Evolutionary conservation across 2,329 filamentous ascomycete species (phyloP), one percentile per base, ranked within the genome.

Genomic region (Acrodontium crateriforme): DNA sequence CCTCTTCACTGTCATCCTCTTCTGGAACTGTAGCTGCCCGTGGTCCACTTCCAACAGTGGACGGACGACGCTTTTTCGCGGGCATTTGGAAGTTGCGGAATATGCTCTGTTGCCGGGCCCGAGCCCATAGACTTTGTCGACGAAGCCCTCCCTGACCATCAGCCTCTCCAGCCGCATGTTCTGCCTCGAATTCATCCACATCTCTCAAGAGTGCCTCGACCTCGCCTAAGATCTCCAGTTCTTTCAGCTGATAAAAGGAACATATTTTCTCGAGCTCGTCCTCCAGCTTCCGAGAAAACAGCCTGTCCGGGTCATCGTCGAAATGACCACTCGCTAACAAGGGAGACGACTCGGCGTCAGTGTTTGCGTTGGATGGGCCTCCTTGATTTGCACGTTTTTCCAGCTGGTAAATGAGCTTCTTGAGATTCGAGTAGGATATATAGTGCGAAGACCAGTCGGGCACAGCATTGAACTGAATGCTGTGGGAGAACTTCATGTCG

Each of bases 401-500:
- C 40, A 98, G 78, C 37, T 80, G 75, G 59, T 95, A 98, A 46
- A 98, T 95, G 32, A 94, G 70, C 65, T 98, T 98, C 67, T 98
- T 98, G 45, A 98, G 70, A 50, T 94, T 95, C 62, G 85, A 94
- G 59, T 98, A 98, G 35, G 85, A 81, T 51, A 98, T 91, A 58
- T 98, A 98, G 58, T 95, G 75, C 47, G 77, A 85, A 63, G 83
- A 94, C 89, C 89, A 98, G 59, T 98, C 89, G n/a, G 89, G 89
- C 45, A 98, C 89, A 39, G 89, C 85, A 63, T 98, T 98, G 63
- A 98, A 98, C 65, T 98, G 89, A 46, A 98, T 78, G 59, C 87
- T 95, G 56, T 98, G 89, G 11, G 87, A 95, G 67, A 98, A 98
- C 76, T 95, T 95, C 89, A 98, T 98, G 52, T 83, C 81, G 73